Evolutionary conservation across 352 stramenopile species (phyloP), one percentile per base, ranked within the genome.

Genomic region (Elongisporangium senticosum): DNA sequence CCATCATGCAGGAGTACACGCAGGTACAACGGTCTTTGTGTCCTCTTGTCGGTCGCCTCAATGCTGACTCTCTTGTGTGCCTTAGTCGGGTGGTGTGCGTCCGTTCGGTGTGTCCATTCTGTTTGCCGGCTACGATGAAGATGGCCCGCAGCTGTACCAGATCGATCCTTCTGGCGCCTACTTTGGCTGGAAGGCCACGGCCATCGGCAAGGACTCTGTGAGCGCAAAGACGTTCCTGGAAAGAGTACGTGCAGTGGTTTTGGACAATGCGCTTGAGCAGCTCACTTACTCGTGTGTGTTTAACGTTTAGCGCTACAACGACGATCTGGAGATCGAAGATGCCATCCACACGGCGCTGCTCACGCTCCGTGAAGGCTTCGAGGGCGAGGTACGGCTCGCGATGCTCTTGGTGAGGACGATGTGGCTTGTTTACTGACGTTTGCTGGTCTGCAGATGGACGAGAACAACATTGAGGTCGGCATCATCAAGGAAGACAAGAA

Each of bases 141-240:
- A 99, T 58, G 95, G 93, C 19, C 96, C 98, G 48, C 83, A 98
- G 70, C 77, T 99, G 24, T 99, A 98, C 81, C 94, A 98, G 74
- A 98, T 99, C 24, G 97, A 99, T 73, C 97, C 97, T 7, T 98
- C 89, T 8, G 97, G 97, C 28, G 86, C 97, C 5, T 99, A 98
- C 77, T 99, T 99, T 81, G 96, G 92, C 49, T 99, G 98, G 98
- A 99, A 99, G 75, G 98, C 98, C n/a, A 99, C 96, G 26, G 98
- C 98, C 11, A 99, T 99, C 73, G 98, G 97, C 53, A 98, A 97
- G 68, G 86, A 99, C 69, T 98, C 97, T 62, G 89, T 98, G 50
- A 99, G 97, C 80, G 97, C 97, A 68, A 99, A 99, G 77, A 99
- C 93, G 49, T 99, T 99, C 76, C 78, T 99, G 26, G 98, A 99